These are phyloP conservation scores for Suillus americanus DNA, from an alignment of 768 basidiomycete species.

Conservation along the genomic window DNA sequence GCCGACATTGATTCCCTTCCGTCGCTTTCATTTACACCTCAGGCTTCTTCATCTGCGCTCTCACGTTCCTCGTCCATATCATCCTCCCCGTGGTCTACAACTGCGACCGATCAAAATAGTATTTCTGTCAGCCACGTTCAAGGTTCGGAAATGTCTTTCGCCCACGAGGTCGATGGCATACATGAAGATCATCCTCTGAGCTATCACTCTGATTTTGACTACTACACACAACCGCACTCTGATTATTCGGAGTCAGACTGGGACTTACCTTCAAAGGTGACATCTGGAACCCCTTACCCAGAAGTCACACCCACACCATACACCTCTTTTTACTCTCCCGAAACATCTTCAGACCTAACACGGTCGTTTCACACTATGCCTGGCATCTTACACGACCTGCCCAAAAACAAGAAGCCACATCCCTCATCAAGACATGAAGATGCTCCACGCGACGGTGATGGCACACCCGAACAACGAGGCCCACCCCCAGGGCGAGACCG, in stretches of 20 bases:
- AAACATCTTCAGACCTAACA: conserved; percentile 39
- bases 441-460: conserved; percentile 16
- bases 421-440: conserved; percentile 7
- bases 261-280: conserved; percentile 3
- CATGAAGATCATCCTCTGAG: conserved; percentile 33
- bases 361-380: conserved; percentile 41
- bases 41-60: conserved; percentile 32
- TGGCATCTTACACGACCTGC: conserved; percentile 7
- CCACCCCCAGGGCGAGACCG: conserved; percentile 13
- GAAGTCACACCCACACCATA: conserved; percentile 17
- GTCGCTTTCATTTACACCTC: conserved; percentile 31
- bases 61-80: conserved; percentile 44
- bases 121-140: conserved; percentile 16
- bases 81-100: conserved; percentile 31
- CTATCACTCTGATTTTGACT: conserved; percentile 38
- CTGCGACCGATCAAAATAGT: conserved; percentile 19
- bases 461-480: conserved; percentile 20
- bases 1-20: conserved; percentile 34
- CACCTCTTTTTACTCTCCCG: conserved; percentile 22
- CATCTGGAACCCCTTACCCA: conserved; percentile 12
- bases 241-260: conserved; percentile 30
- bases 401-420: neutral
- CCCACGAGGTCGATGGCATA: neutral
- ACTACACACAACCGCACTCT: conserved; percentile 32
- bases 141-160: conserved; percentile 8